These are phyloP conservation scores for Agastache rugosa DNA, from an alignment of 257 asterid genomes.

Conservation along the genomic window DNA sequence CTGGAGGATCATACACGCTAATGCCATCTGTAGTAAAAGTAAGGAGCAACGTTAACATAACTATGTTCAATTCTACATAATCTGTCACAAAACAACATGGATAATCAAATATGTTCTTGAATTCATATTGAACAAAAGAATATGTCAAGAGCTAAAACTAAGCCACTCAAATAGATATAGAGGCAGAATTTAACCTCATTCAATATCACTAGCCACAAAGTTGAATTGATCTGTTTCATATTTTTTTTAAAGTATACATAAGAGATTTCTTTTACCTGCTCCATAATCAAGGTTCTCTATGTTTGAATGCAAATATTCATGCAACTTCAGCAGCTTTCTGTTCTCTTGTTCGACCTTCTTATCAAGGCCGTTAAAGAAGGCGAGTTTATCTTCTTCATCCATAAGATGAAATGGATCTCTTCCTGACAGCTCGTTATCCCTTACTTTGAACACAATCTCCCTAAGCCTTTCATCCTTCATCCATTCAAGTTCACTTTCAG, in stretches of 20 bases:
- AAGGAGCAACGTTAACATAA: constrained; percentile 32
- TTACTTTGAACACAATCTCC: constrained; percentile 86
- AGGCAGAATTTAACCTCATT: constrained; percentile 9
- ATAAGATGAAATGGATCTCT: constrained; percentile 88
- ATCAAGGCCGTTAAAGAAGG: constrained; percentile 88
- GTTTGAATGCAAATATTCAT: constrained; percentile 85
- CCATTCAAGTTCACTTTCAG: constrained; percentile 81
- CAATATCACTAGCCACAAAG: constrained; percentile 18
- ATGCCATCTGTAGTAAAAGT: constrained; percentile 70
- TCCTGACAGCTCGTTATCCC: constrained; percentile 95
- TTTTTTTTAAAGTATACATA: constrained; percentile 1
- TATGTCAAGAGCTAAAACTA: neutral
- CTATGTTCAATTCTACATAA: neutral
- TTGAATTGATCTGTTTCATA: neutral
- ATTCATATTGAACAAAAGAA: neutral
- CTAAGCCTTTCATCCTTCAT: constrained; percentile 88
- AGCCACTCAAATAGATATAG: neutral
- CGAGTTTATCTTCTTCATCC: constrained; percentile 67
- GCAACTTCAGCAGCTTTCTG: constrained; percentile 68
- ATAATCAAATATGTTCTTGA: neutral
- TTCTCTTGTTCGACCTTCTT: constrained; percentile 84
- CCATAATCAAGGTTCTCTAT: constrained; percentile 97
- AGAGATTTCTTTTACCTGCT: constrained; percentile 63
- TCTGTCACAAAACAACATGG: neutral
- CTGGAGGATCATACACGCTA: constrained; percentile 84